Evolutionary conservation across 2,329 filamentous ascomycete genomes (phyloP).

Genomic region (Akanthomyces uredinophilus): DNA sequence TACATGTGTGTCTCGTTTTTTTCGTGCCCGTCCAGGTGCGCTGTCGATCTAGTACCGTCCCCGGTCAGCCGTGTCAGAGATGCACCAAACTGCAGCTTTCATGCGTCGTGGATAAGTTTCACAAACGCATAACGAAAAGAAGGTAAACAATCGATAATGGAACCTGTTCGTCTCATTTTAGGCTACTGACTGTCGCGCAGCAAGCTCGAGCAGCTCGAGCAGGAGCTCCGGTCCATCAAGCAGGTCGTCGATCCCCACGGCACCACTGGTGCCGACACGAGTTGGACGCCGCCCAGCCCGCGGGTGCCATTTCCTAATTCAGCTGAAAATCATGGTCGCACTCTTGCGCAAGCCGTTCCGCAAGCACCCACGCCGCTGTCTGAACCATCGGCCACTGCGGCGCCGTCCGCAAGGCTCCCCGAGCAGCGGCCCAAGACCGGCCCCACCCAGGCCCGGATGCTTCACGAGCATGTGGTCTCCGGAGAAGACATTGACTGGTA

Average conservation of each 20-base stretch:
- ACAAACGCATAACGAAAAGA: slow-evolving; percentile 41
- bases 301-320: slow-evolving; percentile 23
- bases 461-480: slow-evolving; percentile 44
- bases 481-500: slow-evolving; percentile 52
- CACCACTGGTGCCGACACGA: slow-evolving; percentile 16
- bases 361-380: slow-evolving; percentile 23
- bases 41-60: slow-evolving; percentile 35
- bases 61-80: slow-evolving; percentile 39
- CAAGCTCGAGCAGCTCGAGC: slow-evolving; percentile 50
- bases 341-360: neutral
- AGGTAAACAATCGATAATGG: slow-evolving; percentile 28
- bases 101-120: slow-evolving; percentile 43
- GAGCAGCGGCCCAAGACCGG: slow-evolving; percentile 22
- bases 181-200: slow-evolving; percentile 25
- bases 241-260: slow-evolving; percentile 38
- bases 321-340: slow-evolving; percentile 13
- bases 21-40: slow-evolving; percentile 31
- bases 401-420: slow-evolving; percentile 19
- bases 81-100: slow-evolving; percentile 39
- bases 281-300: slow-evolving; percentile 27
- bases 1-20: slow-evolving; percentile 11
- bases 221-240: slow-evolving; percentile 51
- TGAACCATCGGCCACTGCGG: slow-evolving; percentile 22
- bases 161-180: neutral
- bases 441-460: slow-evolving; percentile 36